Base-by-base conservation (phyloP, 177 flowering plant genomes). In the Tripterygium wilfordii region DNA sequence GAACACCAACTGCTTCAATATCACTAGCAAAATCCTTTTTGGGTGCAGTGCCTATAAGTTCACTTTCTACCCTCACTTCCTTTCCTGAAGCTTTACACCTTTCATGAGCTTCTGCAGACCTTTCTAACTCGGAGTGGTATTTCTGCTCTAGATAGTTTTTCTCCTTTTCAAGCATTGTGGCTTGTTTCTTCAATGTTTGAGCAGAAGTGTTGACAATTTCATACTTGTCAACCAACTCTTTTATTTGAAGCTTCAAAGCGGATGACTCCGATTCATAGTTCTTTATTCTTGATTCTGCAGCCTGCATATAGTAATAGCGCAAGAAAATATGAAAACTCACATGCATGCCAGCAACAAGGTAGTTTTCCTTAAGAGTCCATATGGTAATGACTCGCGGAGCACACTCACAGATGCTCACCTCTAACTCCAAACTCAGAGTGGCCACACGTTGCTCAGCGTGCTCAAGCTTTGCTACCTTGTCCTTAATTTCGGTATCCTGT, bases 401-500 rank as follows among this genome's bases (percentile, higher is more conserved):
- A 32, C 3, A n/a, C 3, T 32, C 14, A 32, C 6, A 32, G 36
- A 32, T 32, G 21, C 58, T 55, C 51, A 85, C 96, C 83, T 75
- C 76, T 59, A 88, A 56, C 60, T 90, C 95, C n/a, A 68, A 54
- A 55, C 48, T 78, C 60, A 85, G 39, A 52, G 83, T 76, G 6
- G 82, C 68, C 54, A 83, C 22, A 8, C 74, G 76, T 63, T 83
- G 82, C 66, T 85, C 96, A 49, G 83, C 72, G 50, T 68, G 24
- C 50, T 83, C 95, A 55, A 88, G 60, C 72, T 77, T 81, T 19
- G 72, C 57, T 22, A 56, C 59, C 66, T 78, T 79, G 3, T 81
- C 81, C 62, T 63, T 79, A 13, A 90, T 53, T 70, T 77, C 96
- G 21, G 71, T 72, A 17, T 88, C 96, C 98, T 90, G 79, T 33